Evolutionary conservation across 768 basidiomycete genomes (phyloP).

Genomic region (Suillus tomentosus): DNA sequence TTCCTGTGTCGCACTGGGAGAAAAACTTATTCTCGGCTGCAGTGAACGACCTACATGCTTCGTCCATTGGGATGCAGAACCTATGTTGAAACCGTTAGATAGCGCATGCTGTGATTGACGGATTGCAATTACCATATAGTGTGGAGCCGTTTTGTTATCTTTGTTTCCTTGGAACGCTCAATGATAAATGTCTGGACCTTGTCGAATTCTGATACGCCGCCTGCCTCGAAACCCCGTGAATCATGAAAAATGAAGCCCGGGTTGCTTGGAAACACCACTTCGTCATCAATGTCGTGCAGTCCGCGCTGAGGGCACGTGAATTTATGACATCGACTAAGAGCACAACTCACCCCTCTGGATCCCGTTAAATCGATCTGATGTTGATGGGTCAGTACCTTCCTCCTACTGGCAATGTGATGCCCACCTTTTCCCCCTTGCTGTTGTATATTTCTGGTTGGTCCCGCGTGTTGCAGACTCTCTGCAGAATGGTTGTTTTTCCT

Average conservation of each 20-base stretch:
- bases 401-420: not conserved
- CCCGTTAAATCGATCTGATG: conserved; percentile 13
- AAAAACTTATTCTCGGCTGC: conserved; percentile 30
- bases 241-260: not conserved
- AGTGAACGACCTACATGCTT: conserved; percentile 26
- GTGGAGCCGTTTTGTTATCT: conserved; percentile 33
- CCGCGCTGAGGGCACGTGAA: conserved; percentile 20
- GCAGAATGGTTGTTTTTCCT: conserved; percentile 43
- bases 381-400: not conserved
- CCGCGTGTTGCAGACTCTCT: conserved; percentile 38
- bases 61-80: conserved; percentile 40
- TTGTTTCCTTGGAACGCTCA: not conserved
- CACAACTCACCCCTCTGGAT: conserved; percentile 2
- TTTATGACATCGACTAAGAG: not conserved
- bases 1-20: conserved; percentile 11
- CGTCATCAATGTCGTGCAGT: not conserved
- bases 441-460: conserved; percentile 35
- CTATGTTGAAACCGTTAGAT: conserved; percentile 23
- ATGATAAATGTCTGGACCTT: not conserved
- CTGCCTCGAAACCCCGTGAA: not conserved
- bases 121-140: conserved; percentile 37
- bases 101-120: not conserved
- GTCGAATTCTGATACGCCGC: not conserved
- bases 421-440: conserved; percentile 22
- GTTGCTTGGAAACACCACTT: not conserved